A percentile compares a stretch with the other conserved stretches of the same genome.
phyloP scores from a whole-genome alignment of 768 basidiomycete genomes.

The Tulasnella calospora region DNA sequence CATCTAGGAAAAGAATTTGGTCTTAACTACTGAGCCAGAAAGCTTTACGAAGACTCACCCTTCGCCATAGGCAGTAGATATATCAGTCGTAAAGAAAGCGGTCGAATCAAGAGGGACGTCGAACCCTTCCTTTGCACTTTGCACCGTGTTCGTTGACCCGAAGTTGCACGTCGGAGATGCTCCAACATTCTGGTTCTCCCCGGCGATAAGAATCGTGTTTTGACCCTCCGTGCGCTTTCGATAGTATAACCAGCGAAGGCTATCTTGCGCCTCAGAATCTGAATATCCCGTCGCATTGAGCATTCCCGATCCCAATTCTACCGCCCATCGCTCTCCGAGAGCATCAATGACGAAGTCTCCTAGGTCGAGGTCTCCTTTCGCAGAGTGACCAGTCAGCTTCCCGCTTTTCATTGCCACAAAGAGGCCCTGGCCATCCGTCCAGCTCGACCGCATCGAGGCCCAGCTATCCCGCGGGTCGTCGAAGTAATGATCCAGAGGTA shows the following conservation, averaged over 20 bases:
- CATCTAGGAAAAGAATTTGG: conserved; percentile 22
- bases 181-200: conserved; percentile 40
- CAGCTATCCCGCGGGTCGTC: conserved; percentile 37
- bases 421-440: conserved; percentile 41
- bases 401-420: conserved; percentile 46
- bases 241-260: conserved; percentile 43
- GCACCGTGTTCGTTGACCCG: conserved; percentile 39
- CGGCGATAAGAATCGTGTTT: conserved; percentile 43
- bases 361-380: conserved; percentile 41
- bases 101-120: conserved; percentile 34
- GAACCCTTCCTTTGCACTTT: conserved; percentile 39
- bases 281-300: conserved; percentile 37
- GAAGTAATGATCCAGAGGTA: conserved; percentile 44
- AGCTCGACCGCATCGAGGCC: conserved; percentile 41
- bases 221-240: conserved; percentile 45
- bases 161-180: conserved; percentile 36
- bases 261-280: conserved; percentile 37
- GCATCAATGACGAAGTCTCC: conserved; percentile 47
- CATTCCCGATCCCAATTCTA: conserved; percentile 37
- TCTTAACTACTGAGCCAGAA: neutral
- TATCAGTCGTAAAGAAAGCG: conserved; percentile 41
- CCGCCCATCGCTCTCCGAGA: conserved; percentile 43
- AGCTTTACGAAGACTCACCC: neutral
- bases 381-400: conserved; percentile 40
- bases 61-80: conserved; percentile 36